phyloP scores from a whole-genome alignment of 441 rosid genomes.

The Pelargonium citronellum region DNA sequence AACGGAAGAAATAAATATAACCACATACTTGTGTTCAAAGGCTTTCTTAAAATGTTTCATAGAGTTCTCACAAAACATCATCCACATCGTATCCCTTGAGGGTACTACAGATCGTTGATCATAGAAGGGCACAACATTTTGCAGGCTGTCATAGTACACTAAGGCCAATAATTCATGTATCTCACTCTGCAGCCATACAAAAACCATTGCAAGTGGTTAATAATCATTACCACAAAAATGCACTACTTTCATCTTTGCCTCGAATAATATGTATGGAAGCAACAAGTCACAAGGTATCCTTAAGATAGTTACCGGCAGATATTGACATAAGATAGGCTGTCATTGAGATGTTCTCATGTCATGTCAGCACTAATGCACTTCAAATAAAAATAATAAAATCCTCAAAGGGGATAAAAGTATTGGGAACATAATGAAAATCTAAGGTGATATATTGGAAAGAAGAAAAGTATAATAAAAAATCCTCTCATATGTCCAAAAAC shows the following conservation, averaged over 20 bases:
- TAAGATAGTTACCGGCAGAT: not conserved
- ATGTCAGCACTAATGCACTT: not conserved
- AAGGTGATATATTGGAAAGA: conserved; percentile 4
- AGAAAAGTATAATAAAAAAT: conserved; percentile 2
- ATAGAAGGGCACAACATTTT: conserved; percentile 92
- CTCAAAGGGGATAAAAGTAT: not conserved
- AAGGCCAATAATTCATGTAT: conserved; percentile 93
- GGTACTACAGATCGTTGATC: conserved; percentile 86
- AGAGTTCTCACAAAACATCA: conserved; percentile 70
- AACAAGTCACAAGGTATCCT: not conserved
- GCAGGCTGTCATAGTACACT: conserved; percentile 98
- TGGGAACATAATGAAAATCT: not conserved
- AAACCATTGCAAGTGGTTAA: conserved; percentile 24
- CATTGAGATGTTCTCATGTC: conserved; percentile 10
- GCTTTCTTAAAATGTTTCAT: conserved; percentile 91
- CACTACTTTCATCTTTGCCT: conserved; percentile 6
- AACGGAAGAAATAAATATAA: conserved; percentile 21
- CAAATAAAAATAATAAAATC: not conserved
- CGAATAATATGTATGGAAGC: conserved; percentile 4
- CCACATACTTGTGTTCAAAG: conserved; percentile 57
- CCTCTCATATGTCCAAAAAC: not conserved
- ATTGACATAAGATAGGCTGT: not conserved
- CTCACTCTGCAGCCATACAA: conserved; percentile 62
- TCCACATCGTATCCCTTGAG: conserved; percentile 78
- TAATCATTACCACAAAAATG: conserved; percentile 16